Base-by-base conservation (phyloP, 2,329 filamentous ascomycete species). In the Cladosporium cucumerinum region DNA sequence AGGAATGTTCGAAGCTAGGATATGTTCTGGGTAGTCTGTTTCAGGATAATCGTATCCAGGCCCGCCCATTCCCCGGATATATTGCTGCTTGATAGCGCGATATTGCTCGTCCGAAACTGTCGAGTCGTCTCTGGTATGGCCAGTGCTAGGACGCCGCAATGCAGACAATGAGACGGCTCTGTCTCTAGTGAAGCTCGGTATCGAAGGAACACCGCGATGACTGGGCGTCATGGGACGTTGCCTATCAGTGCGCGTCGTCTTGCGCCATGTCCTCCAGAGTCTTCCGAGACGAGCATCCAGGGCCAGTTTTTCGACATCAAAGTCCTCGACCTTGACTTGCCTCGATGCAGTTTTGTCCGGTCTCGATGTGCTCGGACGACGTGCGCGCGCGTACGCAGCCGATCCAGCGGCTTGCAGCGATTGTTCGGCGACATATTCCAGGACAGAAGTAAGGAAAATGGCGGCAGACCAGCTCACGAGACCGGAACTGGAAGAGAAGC, bases 221-320 rank as follows among this genome's bases (percentile, higher is more conserved):
- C 10, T 51, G 58, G 63, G 57, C 18, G 63, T 57, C 11, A 36
- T 61, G 4, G 63, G 65, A 32, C 36, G 46, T 34, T 58, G 55
- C 23, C 65, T 36, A 62, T 67, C 69, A 54, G 58, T 67, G n/a
- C 91, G 86, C 70, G 91, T 84, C 67, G 90, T 87, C 80, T 97
- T 97, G 79, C 95, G 92, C 95, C 95, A 99, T 28, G 91, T 90
- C 71, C 95, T 87, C 95, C 95, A 99, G 51, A 98, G 82, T 57
- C 93, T 85, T 23, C 95, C 95, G 1, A 99, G 81, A 2, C 92
- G 93, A 65, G 93, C 86, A 74, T 97, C 96, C 66, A 98, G 83
- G 8, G 94, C 94, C 68, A 98, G 86, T 70, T 93, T 92, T 74
- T 98, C 95, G 84, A 97, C 92, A 75, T 99, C 95, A 63, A 87